A percentile compares a stretch with the other conserved stretches of the same genome.
These are phyloP conservation scores for Pouteria glomerata DNA, from an alignment of 148 eudicot species.

Conservation along the genomic window DNA sequence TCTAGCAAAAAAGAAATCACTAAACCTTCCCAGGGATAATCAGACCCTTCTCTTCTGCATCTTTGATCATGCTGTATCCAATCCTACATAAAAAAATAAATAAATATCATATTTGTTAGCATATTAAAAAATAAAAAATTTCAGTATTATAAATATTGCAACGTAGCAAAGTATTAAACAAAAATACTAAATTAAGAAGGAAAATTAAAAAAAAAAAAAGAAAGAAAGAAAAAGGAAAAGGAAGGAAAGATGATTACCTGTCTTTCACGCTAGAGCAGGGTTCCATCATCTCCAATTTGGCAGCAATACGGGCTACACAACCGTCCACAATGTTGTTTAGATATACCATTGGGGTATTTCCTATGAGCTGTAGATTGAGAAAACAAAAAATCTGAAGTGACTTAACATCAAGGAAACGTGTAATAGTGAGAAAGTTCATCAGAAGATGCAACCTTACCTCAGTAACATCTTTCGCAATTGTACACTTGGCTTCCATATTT, in stretches of 20 bases:
- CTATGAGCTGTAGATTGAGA: slow-evolving; percentile 43
- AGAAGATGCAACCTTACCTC: slow-evolving; percentile 32
- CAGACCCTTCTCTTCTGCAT: slow-evolving; percentile 75
- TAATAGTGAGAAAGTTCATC: background rate
- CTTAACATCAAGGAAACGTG: background rate
- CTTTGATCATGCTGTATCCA: slow-evolving; percentile 63
- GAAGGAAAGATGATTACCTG: slow-evolving; percentile 29
- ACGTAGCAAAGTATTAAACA: background rate
- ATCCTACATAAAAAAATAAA: slow-evolving; percentile 37
- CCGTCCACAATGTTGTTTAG: slow-evolving; percentile 65
- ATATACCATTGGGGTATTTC: slow-evolving; percentile 76
- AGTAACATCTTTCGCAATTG: slow-evolving; percentile 62
- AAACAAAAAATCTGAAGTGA: background rate
- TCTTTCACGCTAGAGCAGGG: slow-evolving; percentile 89
- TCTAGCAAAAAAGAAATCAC: slow-evolving; percentile 2
- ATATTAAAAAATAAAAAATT: background rate
- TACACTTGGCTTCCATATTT: slow-evolving; percentile 36
- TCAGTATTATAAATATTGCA: background rate
- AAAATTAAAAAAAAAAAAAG: background rate
- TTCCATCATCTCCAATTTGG: slow-evolving; percentile 72
- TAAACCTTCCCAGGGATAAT: slow-evolving; percentile 74
- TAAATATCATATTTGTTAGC: background rate
- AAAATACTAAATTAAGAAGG: background rate
- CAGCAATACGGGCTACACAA: slow-evolving; percentile 65
- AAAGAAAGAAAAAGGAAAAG: background rate